Conservation (phyloP, 768 basidiomycete genomes). For the Rubroboletus pulcherrimus region DNA sequence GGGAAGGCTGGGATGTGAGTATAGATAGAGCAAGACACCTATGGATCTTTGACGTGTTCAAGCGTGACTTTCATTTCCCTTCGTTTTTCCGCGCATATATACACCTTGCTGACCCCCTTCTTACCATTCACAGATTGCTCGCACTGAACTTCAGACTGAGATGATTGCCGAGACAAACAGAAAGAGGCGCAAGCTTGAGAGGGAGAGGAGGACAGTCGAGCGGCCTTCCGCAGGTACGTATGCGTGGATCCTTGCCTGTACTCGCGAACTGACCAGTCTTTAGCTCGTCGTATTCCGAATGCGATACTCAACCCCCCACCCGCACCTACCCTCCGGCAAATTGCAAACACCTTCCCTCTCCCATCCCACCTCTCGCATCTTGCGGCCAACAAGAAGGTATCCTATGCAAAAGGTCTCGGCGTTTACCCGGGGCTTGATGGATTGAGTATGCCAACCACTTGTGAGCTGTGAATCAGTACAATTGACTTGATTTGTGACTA, state of each 20-base stretch:
- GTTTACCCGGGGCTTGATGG: constrained; percentile 20
- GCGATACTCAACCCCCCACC: constrained; percentile 48
- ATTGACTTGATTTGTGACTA: constrained; percentile 20
- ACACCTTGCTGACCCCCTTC: constrained; percentile 2
- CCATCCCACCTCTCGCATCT: constrained; percentile 26
- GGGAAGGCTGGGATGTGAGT: constrained; percentile 89
- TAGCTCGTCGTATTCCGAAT: constrained; percentile 59
- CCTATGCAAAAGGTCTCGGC: constrained; percentile 15
- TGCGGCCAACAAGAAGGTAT: constrained; percentile 20
- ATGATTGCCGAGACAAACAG: constrained; percentile 89
- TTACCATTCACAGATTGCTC: constrained; percentile 48
- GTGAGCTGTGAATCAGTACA: constrained; percentile 4
- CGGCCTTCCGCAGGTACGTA: constrained; percentile 68
- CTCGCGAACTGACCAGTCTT: constrained; percentile 1
- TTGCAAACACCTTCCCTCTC: constrained; percentile 58
- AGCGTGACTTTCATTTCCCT: constrained; percentile 3
- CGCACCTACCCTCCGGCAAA: constrained; percentile 62
- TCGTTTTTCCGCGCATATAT: not conserved
- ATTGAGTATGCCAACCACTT: constrained; percentile 8
- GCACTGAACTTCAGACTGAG: constrained; percentile 77
- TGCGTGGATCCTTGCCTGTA: not conserved
- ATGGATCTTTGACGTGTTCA: not conserved
- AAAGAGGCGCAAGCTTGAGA: constrained; percentile 79
- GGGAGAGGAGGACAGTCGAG: constrained; percentile 77
- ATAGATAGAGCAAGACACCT: constrained; percentile 3